A percentile compares a stretch with the other conserved stretches of the same genome.
These are phyloP conservation scores for Sporisorium scitamineum DNA, from an alignment of 1,284 basidiomycete species.

Conservation along the genomic window DNA sequence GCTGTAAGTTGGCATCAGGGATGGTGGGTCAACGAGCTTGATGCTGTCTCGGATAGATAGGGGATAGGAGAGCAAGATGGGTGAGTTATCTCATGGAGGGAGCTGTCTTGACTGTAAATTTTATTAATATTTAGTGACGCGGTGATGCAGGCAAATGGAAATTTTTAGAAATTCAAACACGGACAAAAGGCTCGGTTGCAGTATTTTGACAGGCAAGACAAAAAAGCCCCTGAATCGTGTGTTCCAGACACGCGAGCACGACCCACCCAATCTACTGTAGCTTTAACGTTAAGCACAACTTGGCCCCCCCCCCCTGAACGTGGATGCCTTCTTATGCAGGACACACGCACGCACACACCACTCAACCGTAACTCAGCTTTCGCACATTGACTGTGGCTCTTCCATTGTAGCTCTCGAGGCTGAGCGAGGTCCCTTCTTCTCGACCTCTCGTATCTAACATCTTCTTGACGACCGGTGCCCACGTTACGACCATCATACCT, in stretches of 20 bases:
- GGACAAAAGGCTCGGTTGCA: neutral
- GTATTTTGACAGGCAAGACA: neutral
- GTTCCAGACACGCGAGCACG: no score
- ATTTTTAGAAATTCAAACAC: neutral
- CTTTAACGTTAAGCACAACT: no score
- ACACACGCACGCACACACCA: neutral
- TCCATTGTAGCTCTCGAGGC: no score
- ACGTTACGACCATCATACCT: neutral
- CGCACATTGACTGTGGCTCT: no score
- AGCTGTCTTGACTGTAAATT: no score
- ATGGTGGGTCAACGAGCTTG: no score
- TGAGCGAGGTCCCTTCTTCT: neutral
- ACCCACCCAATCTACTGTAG: no score
- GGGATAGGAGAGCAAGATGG: neutral
- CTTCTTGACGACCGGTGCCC: neutral
- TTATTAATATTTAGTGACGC: no score
- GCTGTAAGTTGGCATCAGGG: no score
- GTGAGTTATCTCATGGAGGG: neutral
- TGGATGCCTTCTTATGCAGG: neutral
- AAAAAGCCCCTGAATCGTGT: no score
- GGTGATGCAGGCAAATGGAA: neutral
- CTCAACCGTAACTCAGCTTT: neutral
- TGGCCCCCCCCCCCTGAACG: no score
- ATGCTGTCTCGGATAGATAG: neutral
- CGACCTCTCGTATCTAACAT: neutral